A percentile compares a stretch with the other conserved stretches of the same genome.
These are phyloP conservation scores for Amylostereum areolatum DNA, from an alignment of 1,284 basidiomycete genomes.

Conservation along the genomic window DNA sequence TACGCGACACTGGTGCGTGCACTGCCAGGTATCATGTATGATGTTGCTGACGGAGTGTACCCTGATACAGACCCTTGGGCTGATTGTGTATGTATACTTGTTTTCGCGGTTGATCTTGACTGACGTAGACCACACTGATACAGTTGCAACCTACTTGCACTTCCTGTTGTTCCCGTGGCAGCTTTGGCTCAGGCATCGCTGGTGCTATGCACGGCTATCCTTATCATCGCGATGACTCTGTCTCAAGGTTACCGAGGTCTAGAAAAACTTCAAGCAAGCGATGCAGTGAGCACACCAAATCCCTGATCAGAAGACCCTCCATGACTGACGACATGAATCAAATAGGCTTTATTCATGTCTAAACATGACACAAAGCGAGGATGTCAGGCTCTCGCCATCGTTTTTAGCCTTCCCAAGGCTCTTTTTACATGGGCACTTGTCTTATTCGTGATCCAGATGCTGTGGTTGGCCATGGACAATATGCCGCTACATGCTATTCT, in stretches of 20 bases:
- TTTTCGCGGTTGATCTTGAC: not conserved
- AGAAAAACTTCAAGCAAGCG: conserved; percentile 20
- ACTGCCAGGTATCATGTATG: too few species aligned
- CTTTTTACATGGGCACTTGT: conserved; percentile 38
- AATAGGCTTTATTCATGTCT: too few species aligned
- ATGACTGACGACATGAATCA: too few species aligned
- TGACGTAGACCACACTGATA: not conserved
- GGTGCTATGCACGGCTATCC: conserved; percentile 25
- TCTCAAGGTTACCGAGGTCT: conserved; percentile 29
- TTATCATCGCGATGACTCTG: conserved; percentile 26
- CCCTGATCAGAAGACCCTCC: not conserved
- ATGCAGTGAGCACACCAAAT: conserved; percentile 30
- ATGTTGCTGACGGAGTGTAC: not conserved
- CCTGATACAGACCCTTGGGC: conserved; percentile 20
- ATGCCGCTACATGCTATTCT: too few species aligned
- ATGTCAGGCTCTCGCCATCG: conserved; percentile 32
- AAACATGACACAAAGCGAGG: not conserved
- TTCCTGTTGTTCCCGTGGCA: not conserved
- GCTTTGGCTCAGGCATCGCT: conserved; percentile 6
- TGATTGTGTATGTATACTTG: conserved; percentile 19
- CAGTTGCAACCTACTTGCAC: conserved; percentile 6
- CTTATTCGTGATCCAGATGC: conserved; percentile 17
- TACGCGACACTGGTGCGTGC: too few species aligned
- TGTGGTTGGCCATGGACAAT: not conserved
- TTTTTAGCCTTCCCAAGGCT: conserved; percentile 39